Conservation (phyloP, 208 protist species). For the Leptomonas pyrrhocoris region DNA sequence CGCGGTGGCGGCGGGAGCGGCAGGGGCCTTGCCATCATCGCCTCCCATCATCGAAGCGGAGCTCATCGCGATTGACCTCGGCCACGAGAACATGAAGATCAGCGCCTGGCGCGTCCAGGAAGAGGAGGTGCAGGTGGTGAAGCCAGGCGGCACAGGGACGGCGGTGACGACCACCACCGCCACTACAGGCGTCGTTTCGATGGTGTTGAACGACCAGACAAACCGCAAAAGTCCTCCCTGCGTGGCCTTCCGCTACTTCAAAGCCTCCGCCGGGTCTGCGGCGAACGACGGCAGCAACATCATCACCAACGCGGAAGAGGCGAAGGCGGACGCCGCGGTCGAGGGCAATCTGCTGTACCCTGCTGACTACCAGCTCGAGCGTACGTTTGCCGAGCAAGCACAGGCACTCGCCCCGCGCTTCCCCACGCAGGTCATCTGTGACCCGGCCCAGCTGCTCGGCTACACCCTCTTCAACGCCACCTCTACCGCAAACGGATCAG, state of each 20-base stretch:
- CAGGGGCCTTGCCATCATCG: slow-evolving; percentile 5
- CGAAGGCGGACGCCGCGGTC: neutral
- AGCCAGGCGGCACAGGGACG: slow-evolving; percentile 7
- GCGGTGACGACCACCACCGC: slow-evolving; percentile 14
- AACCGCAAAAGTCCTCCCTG: slow-evolving; percentile 91
- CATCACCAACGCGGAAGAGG: neutral
- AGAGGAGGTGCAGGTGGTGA: slow-evolving; percentile 7
- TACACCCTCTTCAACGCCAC: slow-evolving; percentile 10
- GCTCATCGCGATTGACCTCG: slow-evolving; percentile 70
- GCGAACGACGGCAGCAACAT: slow-evolving; percentile 1
- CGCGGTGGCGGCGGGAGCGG: neutral
- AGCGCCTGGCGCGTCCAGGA: slow-evolving; percentile 23
- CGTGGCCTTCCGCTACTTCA: slow-evolving; percentile 84
- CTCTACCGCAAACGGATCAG: neutral
- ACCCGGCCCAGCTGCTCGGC: slow-evolving; percentile 53
- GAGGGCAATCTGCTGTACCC: neutral
- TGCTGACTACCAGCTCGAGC: slow-evolving; percentile 56
- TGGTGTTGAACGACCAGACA: slow-evolving; percentile 94
- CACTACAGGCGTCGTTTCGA: slow-evolving; percentile 39
- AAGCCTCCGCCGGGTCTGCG: neutral
- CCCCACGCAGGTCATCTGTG: slow-evolving; percentile 70
- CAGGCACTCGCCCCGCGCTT: slow-evolving; percentile 78
- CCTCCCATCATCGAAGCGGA: slow-evolving; percentile 38
- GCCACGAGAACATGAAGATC: slow-evolving; percentile 38
- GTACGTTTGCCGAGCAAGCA: slow-evolving; percentile 89